Percentiles rank a stretch among this genome's conserved stretches.
These are phyloP conservation scores for Colletotrichum somersetense DNA, from an alignment of 2,329 filamentous ascomycete species.

Conservation along the genomic window DNA sequence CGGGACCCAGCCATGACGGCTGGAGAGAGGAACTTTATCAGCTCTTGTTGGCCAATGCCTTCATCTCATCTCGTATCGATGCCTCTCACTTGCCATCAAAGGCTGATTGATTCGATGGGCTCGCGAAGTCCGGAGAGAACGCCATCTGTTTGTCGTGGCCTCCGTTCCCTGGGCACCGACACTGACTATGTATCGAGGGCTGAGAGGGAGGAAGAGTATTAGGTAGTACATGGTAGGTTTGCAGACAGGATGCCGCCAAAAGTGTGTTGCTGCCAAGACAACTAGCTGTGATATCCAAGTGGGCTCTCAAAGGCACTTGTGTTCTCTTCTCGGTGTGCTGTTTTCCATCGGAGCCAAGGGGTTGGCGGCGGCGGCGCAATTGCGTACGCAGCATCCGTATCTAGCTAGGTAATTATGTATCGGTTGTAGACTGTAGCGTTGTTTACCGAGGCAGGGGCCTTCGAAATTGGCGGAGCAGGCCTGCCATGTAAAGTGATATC, in stretches of 20 bases:
- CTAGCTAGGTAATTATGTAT: too few species aligned
- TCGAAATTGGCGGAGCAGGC: constrained; percentile 9
- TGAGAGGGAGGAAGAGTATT: background rate
- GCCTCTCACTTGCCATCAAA: background rate
- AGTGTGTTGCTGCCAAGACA: constrained; percentile 17
- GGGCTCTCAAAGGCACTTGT: constrained; percentile 5
- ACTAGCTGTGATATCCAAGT: background rate
- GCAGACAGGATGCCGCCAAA: constrained; percentile 3
- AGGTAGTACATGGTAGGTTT: too few species aligned
- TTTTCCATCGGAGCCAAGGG: background rate
- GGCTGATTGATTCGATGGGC: background rate
- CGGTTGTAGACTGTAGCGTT: background rate
- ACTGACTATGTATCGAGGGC: background rate
- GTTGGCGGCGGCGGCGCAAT: constrained; percentile 10
- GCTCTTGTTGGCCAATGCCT: background rate
- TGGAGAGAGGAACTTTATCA: background rate
- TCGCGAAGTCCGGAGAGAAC: background rate
- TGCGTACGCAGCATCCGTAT: background rate
- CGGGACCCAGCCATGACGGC: background rate
- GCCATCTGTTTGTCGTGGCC: background rate
- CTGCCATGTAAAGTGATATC: constrained; percentile 31
- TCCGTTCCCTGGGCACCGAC: background rate
- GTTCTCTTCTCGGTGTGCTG: background rate
- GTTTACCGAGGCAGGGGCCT: background rate
- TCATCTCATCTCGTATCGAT: background rate